phyloP scores from a whole-genome alignment of 1,284 basidiomycete genomes.

The Cronartium ribicola region DNA sequence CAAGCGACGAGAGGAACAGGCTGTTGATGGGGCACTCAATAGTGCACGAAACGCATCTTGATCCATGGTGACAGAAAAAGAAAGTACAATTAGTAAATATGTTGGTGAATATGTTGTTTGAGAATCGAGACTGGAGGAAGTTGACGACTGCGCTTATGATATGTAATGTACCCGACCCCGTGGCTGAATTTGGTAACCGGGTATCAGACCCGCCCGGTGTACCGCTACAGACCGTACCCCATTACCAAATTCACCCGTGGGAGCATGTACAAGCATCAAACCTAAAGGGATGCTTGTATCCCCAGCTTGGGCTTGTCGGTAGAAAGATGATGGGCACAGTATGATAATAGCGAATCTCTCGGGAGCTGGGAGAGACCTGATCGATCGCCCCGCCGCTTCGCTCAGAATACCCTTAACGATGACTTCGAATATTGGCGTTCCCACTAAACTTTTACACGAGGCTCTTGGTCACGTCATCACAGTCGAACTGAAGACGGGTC shows the following conservation, averaged over 20 bases:
- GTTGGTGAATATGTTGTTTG: not conserved
- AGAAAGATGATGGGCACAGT: too few relatives aligned
- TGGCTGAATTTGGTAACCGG: too few relatives aligned
- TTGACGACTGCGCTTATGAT: constrained; percentile 2
- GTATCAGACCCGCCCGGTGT: too few relatives aligned
- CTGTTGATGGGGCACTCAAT: constrained; percentile 14
- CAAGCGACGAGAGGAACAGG: not conserved
- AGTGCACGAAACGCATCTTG: constrained; percentile 41
- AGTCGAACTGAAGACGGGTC: constrained; percentile 94
- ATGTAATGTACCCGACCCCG: not conserved
- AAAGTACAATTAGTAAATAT: too few relatives aligned
- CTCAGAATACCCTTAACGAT: constrained; percentile 7
- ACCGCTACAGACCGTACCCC: too few relatives aligned
- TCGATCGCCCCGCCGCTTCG: not conserved
- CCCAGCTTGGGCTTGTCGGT: too few relatives aligned
- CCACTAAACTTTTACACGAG: constrained; percentile 54
- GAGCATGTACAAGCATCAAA: too few relatives aligned
- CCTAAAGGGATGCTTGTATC: too few relatives aligned
- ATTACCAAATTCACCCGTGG: too few relatives aligned
- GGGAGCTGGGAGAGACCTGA: too few relatives aligned
- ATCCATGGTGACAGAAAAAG: constrained; percentile 9
- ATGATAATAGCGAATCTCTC: too few relatives aligned
- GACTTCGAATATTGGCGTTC: constrained; percentile 50
- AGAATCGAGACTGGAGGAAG: not conserved
- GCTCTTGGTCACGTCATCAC: constrained; percentile 91